Conservation (phyloP, 2,329 filamentous ascomycete species). For the Cladosporium halotolerans region DNA sequence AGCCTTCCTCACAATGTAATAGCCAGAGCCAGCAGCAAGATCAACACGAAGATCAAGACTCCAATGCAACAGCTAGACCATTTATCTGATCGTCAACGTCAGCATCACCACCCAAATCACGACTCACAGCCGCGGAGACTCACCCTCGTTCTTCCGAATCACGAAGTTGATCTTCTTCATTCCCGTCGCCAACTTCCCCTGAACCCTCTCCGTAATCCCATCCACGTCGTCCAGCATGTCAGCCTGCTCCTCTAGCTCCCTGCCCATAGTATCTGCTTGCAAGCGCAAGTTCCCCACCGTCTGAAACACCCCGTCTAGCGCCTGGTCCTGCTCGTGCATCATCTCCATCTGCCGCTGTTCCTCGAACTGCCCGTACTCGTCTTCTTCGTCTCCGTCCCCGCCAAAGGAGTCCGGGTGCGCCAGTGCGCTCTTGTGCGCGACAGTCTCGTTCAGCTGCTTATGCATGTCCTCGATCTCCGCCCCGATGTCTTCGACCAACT, state of each 20-base stretch:
- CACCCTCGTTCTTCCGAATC: conserved; percentile 85
- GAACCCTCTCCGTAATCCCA: conserved; percentile 76
- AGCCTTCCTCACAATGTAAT: conserved; percentile 51
- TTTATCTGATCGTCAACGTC: conserved; percentile 43
- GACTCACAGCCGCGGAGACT: conserved; percentile 30
- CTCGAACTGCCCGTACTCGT: conserved; percentile 65
- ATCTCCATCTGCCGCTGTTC: conserved; percentile 85
- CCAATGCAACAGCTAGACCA: conserved; percentile 87
- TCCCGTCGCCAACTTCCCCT: conserved; percentile 75
- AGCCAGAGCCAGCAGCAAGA: conserved; percentile 77
- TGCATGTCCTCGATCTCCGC: conserved; percentile 85
- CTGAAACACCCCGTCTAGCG: conserved; percentile 84
- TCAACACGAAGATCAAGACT: conserved; percentile 78
- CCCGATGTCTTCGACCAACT: conserved; percentile 82
- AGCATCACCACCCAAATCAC: neutral
- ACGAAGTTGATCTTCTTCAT: conserved; percentile 81
- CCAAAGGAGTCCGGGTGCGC: conserved; percentile 54
- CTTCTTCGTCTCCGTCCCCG: conserved; percentile 33
- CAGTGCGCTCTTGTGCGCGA: conserved; percentile 46
- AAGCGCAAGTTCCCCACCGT: conserved; percentile 85
- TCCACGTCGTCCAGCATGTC: conserved; percentile 86
- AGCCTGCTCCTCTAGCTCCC: conserved; percentile 89
- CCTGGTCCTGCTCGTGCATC: conserved; percentile 90
- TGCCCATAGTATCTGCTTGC: conserved; percentile 92
- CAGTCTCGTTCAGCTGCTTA: conserved; percentile 64